Base-by-base conservation (phyloP, 2,329 filamentous ascomycete genomes). In the Fusarium marasasianum region DNA sequence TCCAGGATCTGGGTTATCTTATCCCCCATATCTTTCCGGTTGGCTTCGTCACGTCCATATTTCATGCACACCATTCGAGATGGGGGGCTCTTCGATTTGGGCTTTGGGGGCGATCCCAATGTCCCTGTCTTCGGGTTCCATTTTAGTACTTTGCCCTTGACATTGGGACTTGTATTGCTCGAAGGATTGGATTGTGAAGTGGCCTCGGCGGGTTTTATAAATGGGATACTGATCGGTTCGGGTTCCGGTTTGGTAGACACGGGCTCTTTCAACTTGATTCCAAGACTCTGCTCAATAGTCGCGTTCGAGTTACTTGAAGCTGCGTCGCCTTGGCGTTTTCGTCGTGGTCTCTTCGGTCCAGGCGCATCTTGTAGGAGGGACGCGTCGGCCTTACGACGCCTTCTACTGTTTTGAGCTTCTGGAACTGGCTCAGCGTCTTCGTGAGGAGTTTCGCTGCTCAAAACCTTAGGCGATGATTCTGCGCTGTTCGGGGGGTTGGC, bases 1-100 rank as follows among this genome's bases (percentile, higher is more conserved):
- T 78, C 75, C 18, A 95, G 80, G 31, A 97, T 93, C 9, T 87
- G 83, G 31, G 91, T 83, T 63, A 97, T 92, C 72, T 86, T 87
- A 14, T 86, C 80, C 1, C 91, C 92, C 35, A 93, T 80, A 1
- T 82, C 82, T 38, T 80, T 77, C 44, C 86, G 86, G 44, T 82
- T 83, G 35, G 79, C 79, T 12, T 83, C 79, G 63, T 89, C 87
- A 9, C 76, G 78, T 5, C 88, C 89, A 77, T 96, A 96, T 69
- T 83, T 86, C 38, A 94, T 85, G 18, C 83, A 82, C 5, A 91
- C 86, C 10, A 93, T 67, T 29, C 81, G 81, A 9, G 82, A 79
- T 44, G 84, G 83, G 22, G 60, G 70, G 11, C 29, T 66, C 31
- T 72, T 79, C 3, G 79, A 77, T 74, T 90, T 92, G 8, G 85